phyloP scores from a whole-genome alignment of 305 asterid genomes.

The Solanum hybrid region DNA sequence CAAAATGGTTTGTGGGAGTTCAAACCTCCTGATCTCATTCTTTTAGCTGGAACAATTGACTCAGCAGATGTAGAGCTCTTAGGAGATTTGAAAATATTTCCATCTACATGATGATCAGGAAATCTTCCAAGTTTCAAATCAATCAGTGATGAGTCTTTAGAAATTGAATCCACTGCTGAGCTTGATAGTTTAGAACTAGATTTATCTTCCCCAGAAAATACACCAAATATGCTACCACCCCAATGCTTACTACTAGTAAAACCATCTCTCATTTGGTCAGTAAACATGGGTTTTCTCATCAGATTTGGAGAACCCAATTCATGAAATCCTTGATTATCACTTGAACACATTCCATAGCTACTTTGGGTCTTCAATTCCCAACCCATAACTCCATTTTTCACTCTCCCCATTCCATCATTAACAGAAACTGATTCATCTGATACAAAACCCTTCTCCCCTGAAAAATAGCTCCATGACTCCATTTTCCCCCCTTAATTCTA shows the following conservation, averaged over 20 bases:
- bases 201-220: slow-evolving; percentile 14
- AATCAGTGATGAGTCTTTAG: slow-evolving; percentile 23
- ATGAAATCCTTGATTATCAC: slow-evolving; percentile 18
- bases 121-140: slow-evolving; percentile 34
- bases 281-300: slow-evolving; percentile 2
- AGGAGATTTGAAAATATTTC: background rate
- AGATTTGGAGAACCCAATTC: slow-evolving; percentile 18
- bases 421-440: slow-evolving; percentile 25
- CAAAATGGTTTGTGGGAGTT: slow-evolving; percentile 27
- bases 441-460: slow-evolving; percentile 19
- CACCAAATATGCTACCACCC: background rate
- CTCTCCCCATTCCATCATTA: slow-evolving; percentile 14
- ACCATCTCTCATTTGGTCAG: slow-evolving; percentile 11
- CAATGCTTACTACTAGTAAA: slow-evolving; percentile 1
- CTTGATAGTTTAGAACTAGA: slow-evolving; percentile 25
- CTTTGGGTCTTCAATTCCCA: slow-evolving; percentile 23
- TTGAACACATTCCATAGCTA: slow-evolving; percentile 17
- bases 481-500: background rate
- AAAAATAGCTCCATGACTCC: slow-evolving; percentile 28
- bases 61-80: slow-evolving; percentile 14
- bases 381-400: slow-evolving; percentile 17
- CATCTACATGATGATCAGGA: slow-evolving; percentile 25
- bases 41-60: slow-evolving; percentile 20
- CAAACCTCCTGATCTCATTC: slow-evolving; percentile 23
- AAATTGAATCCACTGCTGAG: slow-evolving; percentile 21